These are phyloP conservation scores for Clathrus columnatus DNA, from an alignment of 768 basidiomycete species.

Conservation along the genomic window DNA sequence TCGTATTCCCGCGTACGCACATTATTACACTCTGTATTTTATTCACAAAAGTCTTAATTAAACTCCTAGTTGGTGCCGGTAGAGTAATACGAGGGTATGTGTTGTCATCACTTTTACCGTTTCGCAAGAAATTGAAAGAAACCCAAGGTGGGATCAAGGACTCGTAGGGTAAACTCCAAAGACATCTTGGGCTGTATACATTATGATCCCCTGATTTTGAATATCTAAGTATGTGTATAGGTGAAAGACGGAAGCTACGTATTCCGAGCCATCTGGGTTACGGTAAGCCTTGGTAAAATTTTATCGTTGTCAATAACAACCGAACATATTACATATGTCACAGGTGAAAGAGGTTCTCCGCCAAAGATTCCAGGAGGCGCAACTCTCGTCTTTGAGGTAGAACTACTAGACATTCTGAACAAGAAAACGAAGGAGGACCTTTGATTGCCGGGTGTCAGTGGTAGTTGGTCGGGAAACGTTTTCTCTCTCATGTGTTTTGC, in stretches of 20 bases:
- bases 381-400: conserved; percentile 29
- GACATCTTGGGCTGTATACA: neutral
- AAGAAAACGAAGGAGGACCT: conserved; percentile 13
- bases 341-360: conserved; percentile 25
- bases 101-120: neutral
- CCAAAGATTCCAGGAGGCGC: conserved; percentile 28
- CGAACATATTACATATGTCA: neutral
- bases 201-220: neutral
- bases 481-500: too few species aligned
- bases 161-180: conserved; percentile 1
- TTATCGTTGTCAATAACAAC: neutral
- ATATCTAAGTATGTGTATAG: conserved; percentile 24
- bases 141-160: conserved; percentile 10
- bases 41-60: neutral
- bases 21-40: neutral
- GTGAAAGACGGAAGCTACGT: conserved; percentile 29
- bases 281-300: conserved; percentile 16
- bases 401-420: conserved; percentile 27
- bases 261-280: conserved; percentile 28
- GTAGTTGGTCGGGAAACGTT: too few species aligned
- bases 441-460: too few species aligned
- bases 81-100: conserved; percentile 6
- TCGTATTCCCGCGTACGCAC: conserved; percentile 7
- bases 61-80: conserved; percentile 5
- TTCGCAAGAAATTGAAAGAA: neutral